Conservation (phyloP, 2,329 filamentous ascomycete species). For the Colletotrichum gloeosporioides region DNA sequence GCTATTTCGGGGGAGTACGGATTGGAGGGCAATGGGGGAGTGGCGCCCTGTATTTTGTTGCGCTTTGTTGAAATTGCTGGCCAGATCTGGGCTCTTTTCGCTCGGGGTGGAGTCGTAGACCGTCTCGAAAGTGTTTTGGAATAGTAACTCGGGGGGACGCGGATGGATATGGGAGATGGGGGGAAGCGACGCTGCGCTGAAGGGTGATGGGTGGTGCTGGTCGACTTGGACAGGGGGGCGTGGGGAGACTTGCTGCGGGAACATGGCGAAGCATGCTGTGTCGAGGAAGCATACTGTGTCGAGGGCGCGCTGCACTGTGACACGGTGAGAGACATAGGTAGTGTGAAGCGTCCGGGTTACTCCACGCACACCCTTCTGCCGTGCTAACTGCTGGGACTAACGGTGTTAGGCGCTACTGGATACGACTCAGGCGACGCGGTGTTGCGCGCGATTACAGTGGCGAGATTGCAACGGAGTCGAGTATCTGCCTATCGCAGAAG, state of each 20-base stretch:
- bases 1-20: constrained; percentile 19
- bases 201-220: neutral
- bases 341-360: neutral
- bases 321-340: neutral
- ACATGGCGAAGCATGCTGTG: neutral
- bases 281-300: neutral
- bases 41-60: constrained; percentile 1
- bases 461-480: neutral
- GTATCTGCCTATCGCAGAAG: neutral
- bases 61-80: constrained; percentile 15
- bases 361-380: neutral
- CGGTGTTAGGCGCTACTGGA: constrained; percentile 2
- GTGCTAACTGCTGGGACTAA: neutral
- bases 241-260: neutral
- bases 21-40: neutral
- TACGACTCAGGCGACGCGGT: neutral
- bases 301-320: neutral
- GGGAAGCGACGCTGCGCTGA: neutral
- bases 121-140: constrained; percentile 30
- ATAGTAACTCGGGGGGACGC: constrained; percentile 15
- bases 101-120: constrained; percentile 11
- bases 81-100: constrained; percentile 5
- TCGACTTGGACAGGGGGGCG: neutral
- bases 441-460: neutral
- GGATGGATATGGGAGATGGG: constrained; percentile 23